Percentiles rank a stretch among this genome's conserved stretches.
These are phyloP conservation scores for Leccinum incarnatum DNA, from an alignment of 768 basidiomycete genomes.

Conservation along the genomic window DNA sequence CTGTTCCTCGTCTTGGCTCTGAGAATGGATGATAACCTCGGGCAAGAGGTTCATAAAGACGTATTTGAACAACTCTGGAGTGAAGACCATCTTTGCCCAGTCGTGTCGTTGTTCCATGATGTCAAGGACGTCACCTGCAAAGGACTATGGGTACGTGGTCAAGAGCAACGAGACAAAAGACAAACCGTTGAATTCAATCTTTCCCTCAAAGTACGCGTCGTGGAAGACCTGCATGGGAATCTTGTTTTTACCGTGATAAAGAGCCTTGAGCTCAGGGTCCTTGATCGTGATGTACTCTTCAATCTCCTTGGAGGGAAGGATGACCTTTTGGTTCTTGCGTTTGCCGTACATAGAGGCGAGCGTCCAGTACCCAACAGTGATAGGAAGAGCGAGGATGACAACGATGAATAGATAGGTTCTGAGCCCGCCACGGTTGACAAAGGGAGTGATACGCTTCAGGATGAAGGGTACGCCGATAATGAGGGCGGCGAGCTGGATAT, in stretches of 20 bases:
- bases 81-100: conserved; percentile 92
- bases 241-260: conserved; percentile 82
- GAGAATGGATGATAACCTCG: conserved; percentile 92
- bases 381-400: conserved; percentile 69
- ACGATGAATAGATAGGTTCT: conserved; percentile 84
- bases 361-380: conserved; percentile 86
- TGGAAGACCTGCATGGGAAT: conserved; percentile 98
- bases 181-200: conserved; percentile 93
- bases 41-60: conserved; percentile 85
- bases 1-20: conserved; percentile 90
- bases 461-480: conserved; percentile 82
- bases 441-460: conserved; percentile 75
- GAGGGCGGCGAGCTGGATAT: conserved; percentile 71
- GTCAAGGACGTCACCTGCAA: conserved; percentile 85
- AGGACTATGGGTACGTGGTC: background rate
- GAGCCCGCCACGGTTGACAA: conserved; percentile 81
- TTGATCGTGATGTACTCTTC: conserved; percentile 91
- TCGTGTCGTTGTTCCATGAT: conserved; percentile 93
- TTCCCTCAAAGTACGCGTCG: conserved; percentile 95
- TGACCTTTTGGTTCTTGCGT: conserved; percentile 82
- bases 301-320: conserved; percentile 79
- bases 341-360: conserved; percentile 78
- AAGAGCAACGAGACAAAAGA: background rate
- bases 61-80: conserved; percentile 89
- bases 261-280: conserved; percentile 72